A percentile compares a stretch with the other conserved stretches of the same genome.
phyloP scores from a whole-genome alignment of 2,329 filamentous ascomycete species.

The Paramyrothecium roridum region DNA sequence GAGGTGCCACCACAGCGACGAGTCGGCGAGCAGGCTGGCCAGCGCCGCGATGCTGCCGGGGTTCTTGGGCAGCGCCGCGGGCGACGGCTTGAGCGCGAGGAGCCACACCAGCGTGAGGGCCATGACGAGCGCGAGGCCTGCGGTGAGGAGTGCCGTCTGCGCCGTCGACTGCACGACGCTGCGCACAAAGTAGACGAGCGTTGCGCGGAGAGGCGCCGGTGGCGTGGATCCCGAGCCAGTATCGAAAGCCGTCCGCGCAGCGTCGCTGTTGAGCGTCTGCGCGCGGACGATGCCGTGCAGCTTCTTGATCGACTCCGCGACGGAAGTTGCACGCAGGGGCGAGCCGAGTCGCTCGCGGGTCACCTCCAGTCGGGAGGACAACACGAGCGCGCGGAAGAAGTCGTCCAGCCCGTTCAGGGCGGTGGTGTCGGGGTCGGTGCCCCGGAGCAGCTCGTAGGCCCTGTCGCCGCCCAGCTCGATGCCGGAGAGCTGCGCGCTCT shows the following conservation, averaged over 20 bases:
- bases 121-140: constrained; percentile 14
- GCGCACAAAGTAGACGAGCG: constrained; percentile 15
- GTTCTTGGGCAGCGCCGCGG: constrained; percentile 18
- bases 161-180: constrained; percentile 15
- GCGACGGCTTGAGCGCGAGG: constrained; percentile 16
- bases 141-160: constrained; percentile 17
- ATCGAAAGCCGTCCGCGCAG: constrained; percentile 8
- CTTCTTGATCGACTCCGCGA: constrained; percentile 14
- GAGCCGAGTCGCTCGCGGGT: constrained; percentile 15
- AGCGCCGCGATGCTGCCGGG: constrained; percentile 24
- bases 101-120: constrained; percentile 8
- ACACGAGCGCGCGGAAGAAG: constrained; percentile 21
- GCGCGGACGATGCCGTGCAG: constrained; percentile 22
- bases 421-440: constrained; percentile 11
- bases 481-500: constrained; percentile 9
- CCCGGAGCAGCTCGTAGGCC: constrained; percentile 13
- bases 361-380: constrained; percentile 10
- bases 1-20: constrained; percentile 21
- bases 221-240: constrained; percentile 8
- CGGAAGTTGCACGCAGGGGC: constrained; percentile 15
- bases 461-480: constrained; percentile 12
- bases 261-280: constrained; percentile 17
- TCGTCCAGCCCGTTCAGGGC: constrained; percentile 16
- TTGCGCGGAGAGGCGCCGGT: constrained; percentile 9
- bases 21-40: constrained; percentile 23